Conservation (phyloP, 2,329 filamentous ascomycete species). For the Sclerotinia borealis region DNA sequence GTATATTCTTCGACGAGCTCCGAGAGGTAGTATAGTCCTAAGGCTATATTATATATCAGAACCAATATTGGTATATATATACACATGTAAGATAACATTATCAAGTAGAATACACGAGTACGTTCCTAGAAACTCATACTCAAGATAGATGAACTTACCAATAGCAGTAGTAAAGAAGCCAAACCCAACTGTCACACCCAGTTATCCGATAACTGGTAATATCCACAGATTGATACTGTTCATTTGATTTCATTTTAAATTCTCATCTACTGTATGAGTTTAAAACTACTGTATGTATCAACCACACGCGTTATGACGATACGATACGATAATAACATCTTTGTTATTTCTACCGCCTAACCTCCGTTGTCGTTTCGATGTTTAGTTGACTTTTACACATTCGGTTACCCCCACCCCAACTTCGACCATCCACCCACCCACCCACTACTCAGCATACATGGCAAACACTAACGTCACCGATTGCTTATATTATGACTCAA, state of each 20-base stretch:
- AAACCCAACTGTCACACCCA: slow-evolving; percentile 84
- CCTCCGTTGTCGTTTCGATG: no score
- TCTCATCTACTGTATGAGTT: no score
- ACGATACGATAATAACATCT: no score
- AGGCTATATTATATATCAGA: slow-evolving; percentile 49
- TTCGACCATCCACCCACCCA: background rate
- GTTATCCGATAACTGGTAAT: slow-evolving; percentile 82
- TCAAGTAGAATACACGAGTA: background rate
- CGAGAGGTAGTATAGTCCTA: slow-evolving; percentile 96
- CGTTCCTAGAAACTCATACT: background rate
- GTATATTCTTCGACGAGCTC: slow-evolving; percentile 98
- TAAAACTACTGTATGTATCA: no score
- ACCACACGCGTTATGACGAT: no score
- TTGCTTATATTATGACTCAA: background rate
- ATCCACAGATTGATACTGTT: no score
- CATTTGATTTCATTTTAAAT: no score
- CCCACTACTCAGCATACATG: background rate
- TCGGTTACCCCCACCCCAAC: no score
- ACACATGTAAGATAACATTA: background rate
- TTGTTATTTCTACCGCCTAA: no score
- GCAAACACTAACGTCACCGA: background rate
- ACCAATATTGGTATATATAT: background rate
- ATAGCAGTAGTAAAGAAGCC: slow-evolving; percentile 92
- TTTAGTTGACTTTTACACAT: no score
- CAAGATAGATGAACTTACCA: slow-evolving; percentile 44